Conservation (phyloP, 208 protist genomes). For the Leishmania amazonensis region DNA sequence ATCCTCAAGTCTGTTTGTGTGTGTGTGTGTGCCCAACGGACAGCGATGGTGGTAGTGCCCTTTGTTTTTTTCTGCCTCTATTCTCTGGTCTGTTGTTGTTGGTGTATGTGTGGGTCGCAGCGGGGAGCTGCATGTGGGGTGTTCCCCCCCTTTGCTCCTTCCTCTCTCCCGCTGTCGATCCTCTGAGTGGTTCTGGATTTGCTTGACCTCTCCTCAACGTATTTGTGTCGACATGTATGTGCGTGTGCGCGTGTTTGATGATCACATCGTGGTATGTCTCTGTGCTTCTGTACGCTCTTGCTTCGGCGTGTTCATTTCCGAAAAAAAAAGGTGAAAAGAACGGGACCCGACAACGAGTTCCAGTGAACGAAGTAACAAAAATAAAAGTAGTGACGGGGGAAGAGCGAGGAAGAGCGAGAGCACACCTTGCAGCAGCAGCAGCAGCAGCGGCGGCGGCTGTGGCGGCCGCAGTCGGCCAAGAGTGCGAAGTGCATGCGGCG, state of each 20-base stretch:
- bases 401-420: neutral
- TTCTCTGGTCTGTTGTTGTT: neutral
- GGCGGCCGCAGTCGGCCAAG: neutral
- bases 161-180: neutral
- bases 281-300: neutral
- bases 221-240: neutral
- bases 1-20: neutral
- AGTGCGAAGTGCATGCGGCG: neutral
- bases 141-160: no score
- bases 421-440: neutral
- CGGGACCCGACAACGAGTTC: no score
- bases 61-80: neutral
- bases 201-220: neutral
- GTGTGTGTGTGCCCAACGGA: neutral
- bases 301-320: neutral
- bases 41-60: no score
- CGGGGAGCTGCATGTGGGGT: neutral
- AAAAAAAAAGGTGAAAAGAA: neutral
- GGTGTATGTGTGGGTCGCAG: neutral
- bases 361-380: neutral
- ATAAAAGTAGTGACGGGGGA: neutral
- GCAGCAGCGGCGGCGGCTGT: neutral
- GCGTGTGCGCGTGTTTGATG: conserved; percentile 2
- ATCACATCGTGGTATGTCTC: neutral
- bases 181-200: neutral